A percentile compares a stretch with the other conserved stretches of the same genome.
These are phyloP conservation scores for Tolypocladium album DNA, from an alignment of 2,329 filamentous ascomycete species.

Conservation along the genomic window DNA sequence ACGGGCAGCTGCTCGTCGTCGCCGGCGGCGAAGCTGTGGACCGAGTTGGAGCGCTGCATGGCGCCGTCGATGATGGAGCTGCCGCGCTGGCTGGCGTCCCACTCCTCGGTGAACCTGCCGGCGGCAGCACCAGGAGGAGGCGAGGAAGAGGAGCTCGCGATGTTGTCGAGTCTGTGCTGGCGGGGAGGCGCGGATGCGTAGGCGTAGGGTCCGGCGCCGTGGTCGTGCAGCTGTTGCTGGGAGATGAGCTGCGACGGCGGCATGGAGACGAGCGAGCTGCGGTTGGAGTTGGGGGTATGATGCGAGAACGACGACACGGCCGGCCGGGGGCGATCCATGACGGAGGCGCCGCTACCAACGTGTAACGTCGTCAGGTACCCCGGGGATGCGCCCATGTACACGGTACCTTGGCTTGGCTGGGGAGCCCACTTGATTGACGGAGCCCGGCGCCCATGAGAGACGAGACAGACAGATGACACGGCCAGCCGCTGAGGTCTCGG, in stretches of 20 bases:
- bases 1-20: conserved; percentile 30
- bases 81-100: conserved; percentile 57
- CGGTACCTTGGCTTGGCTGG: neutral
- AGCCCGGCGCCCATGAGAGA: too few species aligned
- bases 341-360: conserved; percentile 11
- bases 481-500: too few species aligned
- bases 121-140: neutral
- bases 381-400: too few species aligned
- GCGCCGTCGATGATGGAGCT: conserved; percentile 49
- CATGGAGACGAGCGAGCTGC: conserved; percentile 4
- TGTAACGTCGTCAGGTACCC: neutral
- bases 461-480: too few species aligned
- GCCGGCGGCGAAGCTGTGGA: conserved; percentile 40
- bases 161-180: conserved; percentile 4
- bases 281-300: conserved; percentile 10
- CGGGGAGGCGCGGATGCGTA: conserved; percentile 4
- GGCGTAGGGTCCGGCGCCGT: neutral
- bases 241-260: conserved; percentile 1
- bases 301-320: conserved; percentile 10
- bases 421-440: too few species aligned
- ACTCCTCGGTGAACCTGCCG: conserved; percentile 58
- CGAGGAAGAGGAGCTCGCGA: conserved; percentile 8
- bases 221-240: conserved; percentile 4
- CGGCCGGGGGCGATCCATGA: conserved; percentile 17
- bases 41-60: conserved; percentile 53